phyloP scores from a whole-genome alignment of 192 early-diverging fungal species.

The Jimgerdemannia lactiflua region DNA sequence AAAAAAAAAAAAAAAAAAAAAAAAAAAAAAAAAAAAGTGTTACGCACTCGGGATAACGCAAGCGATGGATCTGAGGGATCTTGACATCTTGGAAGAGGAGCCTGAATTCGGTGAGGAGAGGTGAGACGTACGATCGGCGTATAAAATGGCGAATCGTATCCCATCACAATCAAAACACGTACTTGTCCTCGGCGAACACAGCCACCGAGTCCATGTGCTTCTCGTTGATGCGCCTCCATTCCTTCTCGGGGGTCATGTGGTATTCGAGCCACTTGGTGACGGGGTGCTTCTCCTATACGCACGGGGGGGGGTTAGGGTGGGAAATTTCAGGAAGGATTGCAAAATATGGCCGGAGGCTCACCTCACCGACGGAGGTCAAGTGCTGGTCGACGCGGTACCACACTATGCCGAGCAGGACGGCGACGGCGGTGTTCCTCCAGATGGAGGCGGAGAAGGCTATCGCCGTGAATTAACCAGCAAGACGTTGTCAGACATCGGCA shows the following conservation, averaged over 20 bases:
- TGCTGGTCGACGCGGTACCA: conserved; percentile 27
- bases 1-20: too few relatives aligned
- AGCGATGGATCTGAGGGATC: conserved; percentile 24
- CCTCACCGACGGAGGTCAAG: neutral
- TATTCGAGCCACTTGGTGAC: conserved; percentile 31
- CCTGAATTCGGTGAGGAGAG: conserved; percentile 3
- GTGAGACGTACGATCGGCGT: neutral
- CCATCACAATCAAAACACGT: neutral
- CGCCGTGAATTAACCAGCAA: too few relatives aligned
- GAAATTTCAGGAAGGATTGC: neutral
- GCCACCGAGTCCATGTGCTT: conserved; percentile 12
- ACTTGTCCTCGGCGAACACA: conserved; percentile 13
- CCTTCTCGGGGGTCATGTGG: conserved; percentile 19
- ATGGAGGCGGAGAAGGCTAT: conserved; percentile 17
- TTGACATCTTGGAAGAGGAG: conserved; percentile 27
- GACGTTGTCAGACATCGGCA: too few relatives aligned
- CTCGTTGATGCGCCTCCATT: conserved; percentile 18
- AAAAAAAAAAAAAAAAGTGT: neutral
- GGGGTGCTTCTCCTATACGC: conserved; percentile 27
- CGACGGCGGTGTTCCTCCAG: conserved; percentile 29
- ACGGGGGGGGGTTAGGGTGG: neutral
- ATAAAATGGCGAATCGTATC: neutral
- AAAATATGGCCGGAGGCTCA: neutral
- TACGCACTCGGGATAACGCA: conserved; percentile 34
- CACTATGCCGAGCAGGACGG: conserved; percentile 18